Conservation (phyloP, 495 filamentous ascomycete genomes). For the Annulohypoxylon moriforme region DNA sequence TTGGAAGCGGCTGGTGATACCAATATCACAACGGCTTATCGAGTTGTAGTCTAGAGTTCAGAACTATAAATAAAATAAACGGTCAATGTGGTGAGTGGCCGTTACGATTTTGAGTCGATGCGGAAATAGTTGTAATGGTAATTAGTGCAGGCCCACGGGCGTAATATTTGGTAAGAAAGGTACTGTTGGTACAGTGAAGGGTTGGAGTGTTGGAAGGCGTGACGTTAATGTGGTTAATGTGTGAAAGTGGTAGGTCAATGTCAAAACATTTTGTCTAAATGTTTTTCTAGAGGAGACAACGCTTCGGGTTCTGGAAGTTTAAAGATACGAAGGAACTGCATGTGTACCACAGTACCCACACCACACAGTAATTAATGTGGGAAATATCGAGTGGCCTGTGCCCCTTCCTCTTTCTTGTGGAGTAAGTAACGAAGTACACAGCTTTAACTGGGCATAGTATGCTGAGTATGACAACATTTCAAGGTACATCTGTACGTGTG, state of each 20-base stretch:
- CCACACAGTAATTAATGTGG: too few relatives aligned
- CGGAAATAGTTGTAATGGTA: neutral
- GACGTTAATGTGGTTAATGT: slow-evolving; percentile 27
- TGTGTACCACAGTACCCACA: too few relatives aligned
- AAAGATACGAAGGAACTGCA: slow-evolving; percentile 14
- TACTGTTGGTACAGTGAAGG: neutral
- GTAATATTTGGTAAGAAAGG: neutral
- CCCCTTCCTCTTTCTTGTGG: neutral
- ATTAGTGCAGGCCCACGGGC: neutral
- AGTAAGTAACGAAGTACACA: neutral
- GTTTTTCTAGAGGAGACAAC: slow-evolving; percentile 1
- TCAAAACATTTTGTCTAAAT: slow-evolving; percentile 24
- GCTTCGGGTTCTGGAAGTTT: slow-evolving; percentile 10
- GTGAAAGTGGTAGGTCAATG: slow-evolving; percentile 29
- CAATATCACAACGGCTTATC: neutral
- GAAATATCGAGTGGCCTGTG: slow-evolving; percentile 17
- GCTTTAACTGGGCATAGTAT: too few relatives aligned
- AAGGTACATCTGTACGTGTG: too few relatives aligned
- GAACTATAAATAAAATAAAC: neutral
- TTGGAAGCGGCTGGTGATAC: neutral
- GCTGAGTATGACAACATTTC: too few relatives aligned
- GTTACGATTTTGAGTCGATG: neutral
- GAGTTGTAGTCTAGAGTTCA: neutral
- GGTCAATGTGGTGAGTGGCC: neutral
- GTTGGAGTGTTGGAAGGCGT: slow-evolving; percentile 12